Conservation (phyloP, 345 rosid species). For the Erysimum cheiranthoides region DNA sequence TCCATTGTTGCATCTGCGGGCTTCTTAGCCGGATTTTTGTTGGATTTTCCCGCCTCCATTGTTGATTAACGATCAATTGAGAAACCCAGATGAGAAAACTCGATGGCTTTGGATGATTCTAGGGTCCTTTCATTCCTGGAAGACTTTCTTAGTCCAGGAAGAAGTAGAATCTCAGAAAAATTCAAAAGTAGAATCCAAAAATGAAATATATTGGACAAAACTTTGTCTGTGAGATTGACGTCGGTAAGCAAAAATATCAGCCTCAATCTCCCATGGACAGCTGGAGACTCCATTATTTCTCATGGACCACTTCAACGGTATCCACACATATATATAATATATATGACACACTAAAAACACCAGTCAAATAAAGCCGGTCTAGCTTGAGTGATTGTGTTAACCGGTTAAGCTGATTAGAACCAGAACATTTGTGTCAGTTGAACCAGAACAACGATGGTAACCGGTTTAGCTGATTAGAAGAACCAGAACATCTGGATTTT, state of each 20-base stretch:
- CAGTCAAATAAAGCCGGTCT: constrained; percentile 18
- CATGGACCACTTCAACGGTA: constrained; percentile 9
- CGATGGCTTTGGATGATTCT: constrained; percentile 19
- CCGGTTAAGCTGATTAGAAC: constrained; percentile 17
- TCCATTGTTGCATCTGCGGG: constrained; percentile 71
- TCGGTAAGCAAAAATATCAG: constrained; percentile 24
- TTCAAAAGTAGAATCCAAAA: constrained; percentile 16
- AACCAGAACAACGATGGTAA: background rate
- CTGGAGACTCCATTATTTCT: constrained; percentile 31
- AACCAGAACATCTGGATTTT: constrained; percentile 5
- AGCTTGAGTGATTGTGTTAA: background rate
- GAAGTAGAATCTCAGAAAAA: background rate
- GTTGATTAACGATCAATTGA: constrained; percentile 8
- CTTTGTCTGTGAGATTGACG: background rate
- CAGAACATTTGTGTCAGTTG: too few relatives aligned
- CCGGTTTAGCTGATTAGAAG: constrained; percentile 20
- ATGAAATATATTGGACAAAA: background rate
- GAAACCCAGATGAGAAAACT: constrained; percentile 17
- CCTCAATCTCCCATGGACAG: constrained; percentile 8
- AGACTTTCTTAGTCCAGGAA: constrained; percentile 1
- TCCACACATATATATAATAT: background rate
- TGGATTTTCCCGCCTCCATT: constrained; percentile 42
- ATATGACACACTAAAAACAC: constrained; percentile 11
- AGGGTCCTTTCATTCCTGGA: constrained; percentile 14
- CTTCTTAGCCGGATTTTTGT: constrained; percentile 54